Conservation (phyloP, 495 filamentous ascomycete genomes). For the Tuber umbilicatum region DNA sequence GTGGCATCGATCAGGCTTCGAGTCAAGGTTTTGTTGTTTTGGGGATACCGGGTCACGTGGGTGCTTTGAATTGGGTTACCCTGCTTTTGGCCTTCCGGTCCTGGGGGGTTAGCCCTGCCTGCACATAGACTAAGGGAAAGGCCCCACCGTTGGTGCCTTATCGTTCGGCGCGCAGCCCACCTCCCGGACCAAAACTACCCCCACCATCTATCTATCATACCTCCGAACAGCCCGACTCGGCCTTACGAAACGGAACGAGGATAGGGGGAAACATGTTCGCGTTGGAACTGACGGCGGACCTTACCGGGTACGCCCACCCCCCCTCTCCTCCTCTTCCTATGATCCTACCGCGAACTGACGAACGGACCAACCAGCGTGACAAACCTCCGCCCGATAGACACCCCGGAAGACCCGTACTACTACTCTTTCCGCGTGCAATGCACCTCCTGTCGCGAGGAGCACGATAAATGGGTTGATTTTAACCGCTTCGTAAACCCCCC, state of each 20-base stretch:
- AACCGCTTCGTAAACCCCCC: constrained; percentile 65
- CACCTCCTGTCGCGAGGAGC: constrained; percentile 83
- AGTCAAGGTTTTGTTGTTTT: not conserved
- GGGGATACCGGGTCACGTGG: not conserved
- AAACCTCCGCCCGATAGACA: constrained; percentile 76
- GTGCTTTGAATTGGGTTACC: not conserved
- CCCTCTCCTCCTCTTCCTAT: not conserved
- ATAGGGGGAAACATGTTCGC: constrained; percentile 68
- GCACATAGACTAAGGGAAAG: too few relatives aligned
- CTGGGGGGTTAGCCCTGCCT: too few relatives aligned
- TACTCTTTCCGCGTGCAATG: constrained; percentile 98
- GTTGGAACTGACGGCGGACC: constrained; percentile 69
- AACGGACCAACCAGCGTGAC: constrained; percentile 70
- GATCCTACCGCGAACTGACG: constrained; percentile 16
- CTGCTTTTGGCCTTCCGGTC: not conserved
- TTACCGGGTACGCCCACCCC: constrained; percentile 54
- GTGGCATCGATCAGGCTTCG: not conserved
- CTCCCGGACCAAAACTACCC: too few relatives aligned
- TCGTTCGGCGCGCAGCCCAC: too few relatives aligned
- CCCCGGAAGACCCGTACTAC: constrained; percentile 70
- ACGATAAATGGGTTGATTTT: constrained; percentile 79
- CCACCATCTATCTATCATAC: too few relatives aligned
- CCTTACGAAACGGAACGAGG: too few relatives aligned
- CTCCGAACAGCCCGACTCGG: too few relatives aligned
- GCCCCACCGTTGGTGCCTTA: too few relatives aligned